Conservation (phyloP, 2,329 filamentous ascomycete genomes). For the Pyrenochaeta sp. region DNA sequence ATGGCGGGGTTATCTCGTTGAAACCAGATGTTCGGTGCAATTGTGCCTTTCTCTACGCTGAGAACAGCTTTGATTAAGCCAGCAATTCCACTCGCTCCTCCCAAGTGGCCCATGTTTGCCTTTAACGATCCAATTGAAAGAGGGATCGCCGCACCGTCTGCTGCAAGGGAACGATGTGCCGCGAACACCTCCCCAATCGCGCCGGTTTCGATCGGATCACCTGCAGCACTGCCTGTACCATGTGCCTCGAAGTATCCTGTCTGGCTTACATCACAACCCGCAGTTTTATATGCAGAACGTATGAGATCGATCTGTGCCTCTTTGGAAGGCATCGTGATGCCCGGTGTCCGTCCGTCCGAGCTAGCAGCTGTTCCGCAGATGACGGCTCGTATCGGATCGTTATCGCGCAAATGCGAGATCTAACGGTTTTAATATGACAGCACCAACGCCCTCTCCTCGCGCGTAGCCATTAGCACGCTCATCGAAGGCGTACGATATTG, state of each 20-base stretch:
- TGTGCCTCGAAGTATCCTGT: conserved; percentile 37
- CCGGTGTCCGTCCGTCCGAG: conserved; percentile 24
- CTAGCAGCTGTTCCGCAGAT: conserved; percentile 36
- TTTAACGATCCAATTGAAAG: conserved; percentile 27
- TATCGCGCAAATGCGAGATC: conserved; percentile 23
- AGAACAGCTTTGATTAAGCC: conserved; percentile 51
- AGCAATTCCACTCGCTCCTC: conserved; percentile 51
- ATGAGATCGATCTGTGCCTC: conserved; percentile 53
- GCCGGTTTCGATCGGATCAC: conserved; percentile 30
- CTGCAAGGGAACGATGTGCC: conserved; percentile 6
- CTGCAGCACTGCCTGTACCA: conserved; percentile 39
- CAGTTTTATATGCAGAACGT: conserved; percentile 46
- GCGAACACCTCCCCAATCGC: conserved; percentile 15
- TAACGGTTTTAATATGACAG: conserved; percentile 37
- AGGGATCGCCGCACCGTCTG: conserved; percentile 6
- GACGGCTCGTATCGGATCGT: conserved; percentile 39
- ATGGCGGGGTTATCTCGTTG: conserved; percentile 19
- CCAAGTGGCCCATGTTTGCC: conserved; percentile 55
- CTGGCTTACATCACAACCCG: conserved; percentile 39
- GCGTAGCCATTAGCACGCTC: conserved; percentile 68
- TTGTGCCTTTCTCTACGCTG: conserved; percentile 48
- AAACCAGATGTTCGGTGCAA: conserved; percentile 39
- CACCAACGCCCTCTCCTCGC: conserved; percentile 66
- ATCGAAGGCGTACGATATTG: conserved; percentile 52
- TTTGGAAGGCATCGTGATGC: conserved; percentile 43